Conservation (phyloP, 495 filamentous ascomycete species). For the Tuber aestivum region DNA sequence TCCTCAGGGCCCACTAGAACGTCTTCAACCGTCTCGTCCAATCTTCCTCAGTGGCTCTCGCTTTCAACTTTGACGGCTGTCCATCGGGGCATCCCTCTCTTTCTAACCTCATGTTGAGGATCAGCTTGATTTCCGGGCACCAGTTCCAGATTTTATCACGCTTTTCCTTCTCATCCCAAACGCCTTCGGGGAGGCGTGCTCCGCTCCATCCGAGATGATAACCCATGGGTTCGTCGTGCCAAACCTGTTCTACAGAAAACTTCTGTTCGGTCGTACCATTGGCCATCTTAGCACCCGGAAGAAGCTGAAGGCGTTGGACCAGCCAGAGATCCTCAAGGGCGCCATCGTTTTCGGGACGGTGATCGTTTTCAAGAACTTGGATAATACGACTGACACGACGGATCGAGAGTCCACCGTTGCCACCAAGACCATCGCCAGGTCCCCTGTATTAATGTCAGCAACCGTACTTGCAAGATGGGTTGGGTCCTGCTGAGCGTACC, state of each 20-base stretch:
- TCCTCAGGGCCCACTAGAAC: not conserved
- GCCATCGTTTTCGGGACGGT: slow-evolving; percentile 38
- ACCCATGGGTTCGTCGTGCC: slow-evolving; percentile 52
- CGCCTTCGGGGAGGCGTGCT: slow-evolving; percentile 40
- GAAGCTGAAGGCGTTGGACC: slow-evolving; percentile 46
- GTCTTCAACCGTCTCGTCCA: not conserved
- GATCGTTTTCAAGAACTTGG: slow-evolving; percentile 47
- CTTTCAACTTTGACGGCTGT: not conserved
- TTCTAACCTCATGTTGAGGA: slow-evolving; percentile 50
- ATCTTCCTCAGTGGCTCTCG: not conserved
- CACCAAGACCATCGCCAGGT: slow-evolving; percentile 43
- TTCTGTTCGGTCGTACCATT: slow-evolving; percentile 46
- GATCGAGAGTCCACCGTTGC: slow-evolving; percentile 50
- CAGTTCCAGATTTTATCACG: slow-evolving; percentile 50
- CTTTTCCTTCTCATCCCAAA: slow-evolving; percentile 47
- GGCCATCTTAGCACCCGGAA: slow-evolving; percentile 46
- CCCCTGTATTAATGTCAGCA: slow-evolving; percentile 26
- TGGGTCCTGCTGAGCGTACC: slow-evolving; percentile 37
- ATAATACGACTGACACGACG: slow-evolving; percentile 49
- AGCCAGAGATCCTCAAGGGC: slow-evolving; percentile 52
- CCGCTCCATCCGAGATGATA: slow-evolving; percentile 51
- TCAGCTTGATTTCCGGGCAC: slow-evolving; percentile 54
- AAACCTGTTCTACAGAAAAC: slow-evolving; percentile 49
- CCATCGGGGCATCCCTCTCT: slow-evolving; percentile 45
- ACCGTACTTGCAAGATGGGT: not conserved